phyloP scores from a whole-genome alignment of 495 filamentous ascomycete species.

The Hypoxylon lienhwacheense region DNA sequence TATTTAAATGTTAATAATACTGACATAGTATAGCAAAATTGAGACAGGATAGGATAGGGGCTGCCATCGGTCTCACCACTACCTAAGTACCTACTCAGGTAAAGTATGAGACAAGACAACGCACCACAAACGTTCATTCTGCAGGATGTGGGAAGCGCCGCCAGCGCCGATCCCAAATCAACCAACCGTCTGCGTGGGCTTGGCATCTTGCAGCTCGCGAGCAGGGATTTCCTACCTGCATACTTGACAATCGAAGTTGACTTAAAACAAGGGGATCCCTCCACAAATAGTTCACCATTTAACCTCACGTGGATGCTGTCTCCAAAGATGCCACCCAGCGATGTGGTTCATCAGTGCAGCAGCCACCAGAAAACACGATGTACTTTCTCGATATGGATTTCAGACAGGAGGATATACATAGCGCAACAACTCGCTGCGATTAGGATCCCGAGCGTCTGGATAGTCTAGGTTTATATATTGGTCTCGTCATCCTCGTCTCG shows the following conservation, averaged over 20 bases:
- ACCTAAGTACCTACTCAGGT: too few species aligned
- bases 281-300: conserved; percentile 3
- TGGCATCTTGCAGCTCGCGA: conserved; percentile 21
- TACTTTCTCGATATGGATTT: conserved; percentile 16
- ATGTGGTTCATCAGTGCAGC: conserved; percentile 16
- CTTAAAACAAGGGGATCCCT: conserved; percentile 17
- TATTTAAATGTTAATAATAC: too few species aligned
- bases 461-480: conserved; percentile 19
- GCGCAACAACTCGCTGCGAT: conserved; percentile 11
- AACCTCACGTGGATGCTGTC: conserved; percentile 19
- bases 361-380: conserved; percentile 11
- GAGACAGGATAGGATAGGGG: too few species aligned
- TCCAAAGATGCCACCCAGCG: conserved; percentile 19
- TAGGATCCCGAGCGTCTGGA: conserved; percentile 25
- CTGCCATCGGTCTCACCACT: not conserved
- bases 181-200: conserved; percentile 17
- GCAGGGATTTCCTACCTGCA: conserved; percentile 30
- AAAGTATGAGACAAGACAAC: conserved; percentile 14
- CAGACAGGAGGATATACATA: conserved; percentile 6
- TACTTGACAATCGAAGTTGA: conserved; percentile 11
- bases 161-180: conserved; percentile 21
- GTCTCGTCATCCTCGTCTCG: conserved; percentile 11
- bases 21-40: too few species aligned
- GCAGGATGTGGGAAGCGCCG: conserved; percentile 13
- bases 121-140: conserved; percentile 14